phyloP scores from a whole-genome alignment of 2,329 filamentous ascomycete species.

The Ophiostoma tasmaniense region DNA sequence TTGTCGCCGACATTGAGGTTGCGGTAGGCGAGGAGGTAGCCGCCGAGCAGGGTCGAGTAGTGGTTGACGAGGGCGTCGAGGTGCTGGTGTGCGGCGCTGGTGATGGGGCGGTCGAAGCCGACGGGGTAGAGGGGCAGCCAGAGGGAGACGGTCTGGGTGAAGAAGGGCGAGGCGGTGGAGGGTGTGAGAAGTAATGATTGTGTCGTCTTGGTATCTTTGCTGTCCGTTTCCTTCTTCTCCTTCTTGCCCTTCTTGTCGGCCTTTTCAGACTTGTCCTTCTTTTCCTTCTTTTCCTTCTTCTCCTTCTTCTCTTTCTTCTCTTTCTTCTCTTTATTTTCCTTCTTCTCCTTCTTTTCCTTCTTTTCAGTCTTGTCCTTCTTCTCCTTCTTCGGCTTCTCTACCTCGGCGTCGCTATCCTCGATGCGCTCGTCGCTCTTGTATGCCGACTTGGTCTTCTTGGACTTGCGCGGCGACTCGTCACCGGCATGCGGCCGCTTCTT shows the following conservation, averaged over 20 bases:
- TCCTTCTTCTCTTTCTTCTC: slow-evolving; percentile 5
- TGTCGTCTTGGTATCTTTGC: neutral
- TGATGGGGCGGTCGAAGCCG: slow-evolving; percentile 60
- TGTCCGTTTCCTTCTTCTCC: no score
- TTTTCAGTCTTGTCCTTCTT: slow-evolving; percentile 12
- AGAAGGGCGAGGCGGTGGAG: slow-evolving; percentile 55
- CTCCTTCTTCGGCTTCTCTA: neutral
- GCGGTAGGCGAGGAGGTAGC: slow-evolving; percentile 66
- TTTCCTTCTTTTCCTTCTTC: slow-evolving; percentile 1
- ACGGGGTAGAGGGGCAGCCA: slow-evolving; percentile 67
- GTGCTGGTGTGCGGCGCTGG: slow-evolving; percentile 64
- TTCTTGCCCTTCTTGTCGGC: no score
- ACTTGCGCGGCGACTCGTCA: slow-evolving; percentile 13
- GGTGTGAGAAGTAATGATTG: neutral
- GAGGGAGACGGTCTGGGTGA: slow-evolving; percentile 69
- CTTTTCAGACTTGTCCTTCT: neutral
- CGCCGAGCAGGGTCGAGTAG: slow-evolving; percentile 64
- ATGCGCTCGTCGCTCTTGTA: neutral
- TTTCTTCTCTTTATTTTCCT: slow-evolving; percentile 3
- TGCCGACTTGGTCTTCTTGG: slow-evolving; percentile 17
- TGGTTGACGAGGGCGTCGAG: slow-evolving; percentile 66
- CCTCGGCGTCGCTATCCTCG: slow-evolving; percentile 4
- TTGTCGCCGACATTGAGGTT: slow-evolving; percentile 58
- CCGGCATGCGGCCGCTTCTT: slow-evolving; percentile 13
- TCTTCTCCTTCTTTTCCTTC: slow-evolving; percentile 13